Evolutionary conservation across 2,329 filamentous ascomycete species (phyloP).

Genomic region (Arthrinium phaeospermum): DNA sequence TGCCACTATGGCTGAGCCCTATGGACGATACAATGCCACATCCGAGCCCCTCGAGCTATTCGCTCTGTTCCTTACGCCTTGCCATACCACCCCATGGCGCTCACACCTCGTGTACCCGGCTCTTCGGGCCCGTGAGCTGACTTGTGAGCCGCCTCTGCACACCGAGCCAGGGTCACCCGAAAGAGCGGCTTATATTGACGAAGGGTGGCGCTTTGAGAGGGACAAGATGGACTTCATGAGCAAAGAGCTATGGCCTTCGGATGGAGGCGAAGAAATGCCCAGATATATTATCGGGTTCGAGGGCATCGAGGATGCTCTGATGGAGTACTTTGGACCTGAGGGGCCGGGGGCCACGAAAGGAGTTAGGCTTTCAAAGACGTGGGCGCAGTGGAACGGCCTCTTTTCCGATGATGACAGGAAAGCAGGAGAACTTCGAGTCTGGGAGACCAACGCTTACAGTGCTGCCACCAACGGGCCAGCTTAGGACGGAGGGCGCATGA

Average conservation of each 20-base stretch:
- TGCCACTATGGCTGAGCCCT: slow-evolving; percentile 37
- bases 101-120: slow-evolving; percentile 79
- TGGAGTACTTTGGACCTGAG: slow-evolving; percentile 48
- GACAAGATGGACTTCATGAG: slow-evolving; percentile 64
- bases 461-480: background rate
- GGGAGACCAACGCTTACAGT: slow-evolving; percentile 45
- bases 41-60: slow-evolving; percentile 56
- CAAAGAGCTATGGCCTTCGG: slow-evolving; percentile 55
- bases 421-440: slow-evolving; percentile 62
- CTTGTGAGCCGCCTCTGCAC: slow-evolving; percentile 86
- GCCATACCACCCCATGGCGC: slow-evolving; percentile 95
- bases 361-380: slow-evolving; percentile 53
- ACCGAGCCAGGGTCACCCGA: slow-evolving; percentile 63
- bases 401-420: slow-evolving; percentile 68
- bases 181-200: slow-evolving; percentile 77
- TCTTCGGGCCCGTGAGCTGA: slow-evolving; percentile 81
- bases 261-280: slow-evolving; percentile 48
- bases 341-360: slow-evolving; percentile 47
- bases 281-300: slow-evolving; percentile 67
- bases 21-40: slow-evolving; percentile 31
- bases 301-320: slow-evolving; percentile 56
- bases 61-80: slow-evolving; percentile 89
- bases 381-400: slow-evolving; percentile 64
- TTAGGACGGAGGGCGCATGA: background rate
- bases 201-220: slow-evolving; percentile 89